Percentiles rank a stretch among this genome's conserved stretches.
phyloP scores from a whole-genome alignment of 441 rosid genomes.

The Hura crepitans region DNA sequence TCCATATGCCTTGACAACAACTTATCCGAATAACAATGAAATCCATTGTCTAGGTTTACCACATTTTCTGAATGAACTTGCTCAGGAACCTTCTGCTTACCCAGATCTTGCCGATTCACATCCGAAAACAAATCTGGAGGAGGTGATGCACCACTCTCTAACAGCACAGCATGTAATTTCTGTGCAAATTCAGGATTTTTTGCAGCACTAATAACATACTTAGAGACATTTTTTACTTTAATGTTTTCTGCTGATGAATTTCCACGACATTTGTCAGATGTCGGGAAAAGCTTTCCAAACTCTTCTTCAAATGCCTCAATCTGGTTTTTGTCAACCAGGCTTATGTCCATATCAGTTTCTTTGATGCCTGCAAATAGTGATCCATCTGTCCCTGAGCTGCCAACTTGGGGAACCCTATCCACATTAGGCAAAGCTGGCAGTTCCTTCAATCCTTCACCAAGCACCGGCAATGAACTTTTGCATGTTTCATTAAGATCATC shows the following conservation, averaged over 20 bases:
- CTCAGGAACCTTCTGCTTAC: conserved; percentile 37
- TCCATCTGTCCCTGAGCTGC: conserved; percentile 33
- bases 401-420: conserved; percentile 27
- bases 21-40: conserved; percentile 32
- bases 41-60: conserved; percentile 26
- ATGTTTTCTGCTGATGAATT: conserved; percentile 59
- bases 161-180: conserved; percentile 83
- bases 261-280: conserved; percentile 39
- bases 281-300: conserved; percentile 56
- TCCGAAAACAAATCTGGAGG: conserved; percentile 76
- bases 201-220: conserved; percentile 83
- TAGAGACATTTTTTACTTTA: conserved; percentile 80
- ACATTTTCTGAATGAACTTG: conserved; percentile 32
- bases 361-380: conserved; percentile 34
- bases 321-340: conserved; percentile 44
- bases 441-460: conserved; percentile 39
- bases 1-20: conserved; percentile 27
- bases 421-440: conserved; percentile 28
- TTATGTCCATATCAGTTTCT: conserved; percentile 35
- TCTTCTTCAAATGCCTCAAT: conserved; percentile 61
- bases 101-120: conserved; percentile 45
- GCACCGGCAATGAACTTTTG: conserved; percentile 32
- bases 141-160: conserved; percentile 92
- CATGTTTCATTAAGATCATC: conserved; percentile 39
- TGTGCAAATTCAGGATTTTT: conserved; percentile 92